Percentiles rank a stretch among this genome's conserved stretches.
Conservation (phyloP, 768 basidiomycete genomes). For the Sutorius australiensis region DNA sequence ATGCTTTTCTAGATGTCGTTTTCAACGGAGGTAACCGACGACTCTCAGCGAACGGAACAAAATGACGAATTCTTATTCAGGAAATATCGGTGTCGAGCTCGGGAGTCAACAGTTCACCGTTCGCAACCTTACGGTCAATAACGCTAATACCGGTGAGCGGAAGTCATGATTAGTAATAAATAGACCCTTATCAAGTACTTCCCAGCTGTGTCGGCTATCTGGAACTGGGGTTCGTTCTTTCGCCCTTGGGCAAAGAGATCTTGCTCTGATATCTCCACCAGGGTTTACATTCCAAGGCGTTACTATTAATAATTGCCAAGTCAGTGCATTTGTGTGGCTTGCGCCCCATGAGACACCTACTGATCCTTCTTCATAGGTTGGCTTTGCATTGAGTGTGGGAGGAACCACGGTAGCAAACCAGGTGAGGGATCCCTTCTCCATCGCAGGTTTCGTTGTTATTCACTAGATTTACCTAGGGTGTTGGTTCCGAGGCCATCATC, state of each 20-base stretch:
- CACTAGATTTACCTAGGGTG: constrained; percentile 27
- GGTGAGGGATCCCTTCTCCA: constrained; percentile 17
- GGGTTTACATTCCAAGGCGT: constrained; percentile 54
- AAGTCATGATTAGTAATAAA: neutral
- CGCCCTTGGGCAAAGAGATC: neutral
- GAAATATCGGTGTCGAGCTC: constrained; percentile 59
- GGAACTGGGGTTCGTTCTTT: constrained; percentile 41
- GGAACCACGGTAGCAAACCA: constrained; percentile 30
- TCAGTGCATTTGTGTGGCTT: neutral
- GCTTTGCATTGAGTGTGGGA: constrained; percentile 44
- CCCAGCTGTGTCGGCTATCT: constrained; percentile 29
- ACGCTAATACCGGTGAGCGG: constrained; percentile 37
- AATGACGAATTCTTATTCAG: constrained; percentile 1
- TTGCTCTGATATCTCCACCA: constrained; percentile 13
- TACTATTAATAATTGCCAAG: constrained; percentile 39
- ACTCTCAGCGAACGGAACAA: neutral
- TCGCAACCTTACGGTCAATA: constrained; percentile 55
- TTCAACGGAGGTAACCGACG: constrained; percentile 38
- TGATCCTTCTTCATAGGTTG: constrained; percentile 28
- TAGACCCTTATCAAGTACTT: neutral
- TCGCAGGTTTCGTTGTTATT: neutral
- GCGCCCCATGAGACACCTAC: neutral
- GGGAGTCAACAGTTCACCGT: constrained; percentile 81
- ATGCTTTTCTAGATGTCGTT: constrained; percentile 30
- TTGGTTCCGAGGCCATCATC: constrained; percentile 42